Evolutionary conservation across 768 basidiomycete genomes (phyloP), one percentile per base, ranked within the genome.

Genomic region (Boletales sp.): DNA sequence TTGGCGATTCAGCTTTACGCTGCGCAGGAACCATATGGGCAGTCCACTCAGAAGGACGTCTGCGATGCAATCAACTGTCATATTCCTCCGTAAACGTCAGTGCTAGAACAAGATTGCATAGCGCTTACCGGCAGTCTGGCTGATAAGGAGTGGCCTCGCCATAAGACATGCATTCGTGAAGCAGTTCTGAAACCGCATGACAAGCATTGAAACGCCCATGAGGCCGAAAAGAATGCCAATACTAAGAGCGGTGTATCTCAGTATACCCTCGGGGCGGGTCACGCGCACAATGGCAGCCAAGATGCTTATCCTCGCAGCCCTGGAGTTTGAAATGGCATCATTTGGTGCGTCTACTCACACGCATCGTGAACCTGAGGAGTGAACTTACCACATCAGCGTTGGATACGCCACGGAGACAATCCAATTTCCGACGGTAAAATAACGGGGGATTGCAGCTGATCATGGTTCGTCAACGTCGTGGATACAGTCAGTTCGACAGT

Each of bases 251-350:
- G 54, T 13, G 11, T 17, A 19, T 44, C 34, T 55, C 32, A 39
- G 51, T 12, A 8, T 43, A 7, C 44, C 56, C 28, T 55, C 37
- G 3, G 62, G 64, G 28, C 44, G 44, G 9, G 51, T 50, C 4
- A 65, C 44, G 30, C 59, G 59, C 35, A 63, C 39, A 21, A 61
- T 51, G 18, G 57, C 53, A 4, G 45, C 32, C 35, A 65, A 41
- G 8, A 65, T 52, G 21, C 63, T 65, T 41, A 61, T 49, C 28
- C 65, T 59, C 2, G 54, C 39, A 3, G 54, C 17, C 65, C 65
- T 65, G 31, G 5, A 12, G 11, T 34, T 34, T 15, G 6, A 12
- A 12, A 12, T 15, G 34, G 34, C 34, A 34, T 34, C 4, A 8
- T 30, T 7, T 19, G 18, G 18, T 33, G 25, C 17, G 14, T 33